Evolutionary conservation across 2,329 filamentous ascomycete genomes (phyloP), one percentile per base, ranked within the genome.

Genomic region (Trichothecium sympodiale): DNA sequence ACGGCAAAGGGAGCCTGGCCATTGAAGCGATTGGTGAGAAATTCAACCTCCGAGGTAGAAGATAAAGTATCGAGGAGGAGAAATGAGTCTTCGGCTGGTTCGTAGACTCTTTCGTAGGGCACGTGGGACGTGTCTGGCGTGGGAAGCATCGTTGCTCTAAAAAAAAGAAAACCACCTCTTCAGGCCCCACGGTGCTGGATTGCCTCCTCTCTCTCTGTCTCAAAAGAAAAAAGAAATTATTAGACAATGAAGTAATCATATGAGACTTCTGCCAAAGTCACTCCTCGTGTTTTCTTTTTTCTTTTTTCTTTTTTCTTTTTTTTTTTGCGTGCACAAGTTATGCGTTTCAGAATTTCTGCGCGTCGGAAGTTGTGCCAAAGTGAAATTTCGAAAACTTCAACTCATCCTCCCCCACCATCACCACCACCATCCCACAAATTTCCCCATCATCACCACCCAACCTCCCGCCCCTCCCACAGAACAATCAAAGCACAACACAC

Each of bases 61-160:
- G 88, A 89, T 31, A 98, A 71, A 0, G 88, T 94, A 61, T 98
- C 89, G 20, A 98, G 75, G 33, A 98, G 73, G 31, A 98, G 74
- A 54, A 86, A 98, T 5, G 88, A 95, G 63, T 98, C 91, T 60
- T 98, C 91, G 9, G 89, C 82, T 26, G 91, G 91, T 54, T 95
- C 88, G 61, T 98, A 98, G 47, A 96, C 80, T 37, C 81, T 77
- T 56, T 84, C 75, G 60, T 88, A 94, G 37, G 81, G 75, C 40
- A 96, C 84, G 62, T 98, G 91, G 16, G 83, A 83, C 3, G 91
- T 98, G 39, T 85, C 84, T 12, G 91, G 91, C 1, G 91, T 98
- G 8, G 89, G 88, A 18, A 98, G 75, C 88, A 95, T 94, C 20
- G 27, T 53, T 25, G 12, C 29, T 17, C 33, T 29, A n/a, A n/a